Conservation (phyloP, 768 basidiomycete species). For the Rhizopogon vesiculosus region DNA sequence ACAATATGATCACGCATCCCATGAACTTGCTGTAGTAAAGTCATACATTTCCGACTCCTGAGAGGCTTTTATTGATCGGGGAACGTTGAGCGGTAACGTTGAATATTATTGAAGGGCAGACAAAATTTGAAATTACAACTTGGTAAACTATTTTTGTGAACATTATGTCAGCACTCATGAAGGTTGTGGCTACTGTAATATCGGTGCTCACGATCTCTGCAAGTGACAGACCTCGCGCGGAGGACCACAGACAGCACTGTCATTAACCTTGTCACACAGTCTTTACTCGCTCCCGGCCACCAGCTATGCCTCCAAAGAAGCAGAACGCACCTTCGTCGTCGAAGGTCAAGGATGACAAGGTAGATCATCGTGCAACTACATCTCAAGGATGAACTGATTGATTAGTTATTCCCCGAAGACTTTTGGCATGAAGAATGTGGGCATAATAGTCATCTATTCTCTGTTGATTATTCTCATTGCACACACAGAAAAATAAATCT, state of each 20-base stretch:
- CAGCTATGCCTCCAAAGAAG: slow-evolving; percentile 78
- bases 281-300: neutral
- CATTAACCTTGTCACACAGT: neutral
- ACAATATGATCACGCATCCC: too few relatives aligned
- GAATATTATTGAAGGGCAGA: too few relatives aligned
- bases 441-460: slow-evolving; percentile 20
- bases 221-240: neutral
- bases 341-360: slow-evolving; percentile 83
- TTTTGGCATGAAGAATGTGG: slow-evolving; percentile 84
- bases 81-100: too few relatives aligned
- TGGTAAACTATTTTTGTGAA: neutral
- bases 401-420: slow-evolving; percentile 47
- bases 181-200: neutral
- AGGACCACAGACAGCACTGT: slow-evolving; percentile 2
- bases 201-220: neutral
- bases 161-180: neutral
- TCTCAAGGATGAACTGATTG: slow-evolving; percentile 21
- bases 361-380: slow-evolving; percentile 24
- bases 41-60: too few relatives aligned
- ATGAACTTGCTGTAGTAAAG: too few relatives aligned
- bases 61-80: too few relatives aligned
- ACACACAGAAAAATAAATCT: slow-evolving; percentile 84
- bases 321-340: slow-evolving; percentile 51
- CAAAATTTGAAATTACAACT: neutral
- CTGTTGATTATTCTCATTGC: slow-evolving; percentile 1